These are phyloP conservation scores for Rhodotorula sp. DNA, from an alignment of 1,284 basidiomycete species.

Conservation along the genomic window DNA sequence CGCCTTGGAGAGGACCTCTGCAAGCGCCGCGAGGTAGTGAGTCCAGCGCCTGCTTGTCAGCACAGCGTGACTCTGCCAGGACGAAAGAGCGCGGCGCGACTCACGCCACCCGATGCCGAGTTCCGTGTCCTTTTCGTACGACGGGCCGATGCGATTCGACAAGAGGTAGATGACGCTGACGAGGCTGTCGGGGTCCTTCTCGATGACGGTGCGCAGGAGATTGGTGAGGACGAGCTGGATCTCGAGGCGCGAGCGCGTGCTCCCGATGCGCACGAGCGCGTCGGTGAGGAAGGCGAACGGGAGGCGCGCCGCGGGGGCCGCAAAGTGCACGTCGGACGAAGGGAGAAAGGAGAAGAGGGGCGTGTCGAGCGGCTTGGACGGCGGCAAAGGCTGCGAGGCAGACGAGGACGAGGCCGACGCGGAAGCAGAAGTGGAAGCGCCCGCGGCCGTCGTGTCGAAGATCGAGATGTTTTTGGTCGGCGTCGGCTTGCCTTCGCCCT, in stretches of 20 bases:
- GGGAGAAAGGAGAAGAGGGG: conserved; percentile 50
- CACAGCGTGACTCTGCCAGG: not conserved
- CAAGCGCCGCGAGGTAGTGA: conserved; percentile 42
- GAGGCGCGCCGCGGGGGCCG: conserved; percentile 46
- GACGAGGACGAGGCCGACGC: not conserved
- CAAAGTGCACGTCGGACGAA: conserved; percentile 33
- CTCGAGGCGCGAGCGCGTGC: conserved; percentile 76
- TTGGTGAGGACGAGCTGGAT: conserved; percentile 83
- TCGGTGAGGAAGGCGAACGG: conserved; percentile 82
- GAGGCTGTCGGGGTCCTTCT: conserved; percentile 69
- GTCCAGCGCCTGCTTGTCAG: not conserved
- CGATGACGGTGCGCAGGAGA: conserved; percentile 67
- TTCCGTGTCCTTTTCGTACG: conserved; percentile 51
- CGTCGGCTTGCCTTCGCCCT: conserved; percentile 18
- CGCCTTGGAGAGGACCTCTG: conserved; percentile 69
- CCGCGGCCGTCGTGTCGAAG: conserved; percentile 28
- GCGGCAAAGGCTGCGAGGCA: not conserved
- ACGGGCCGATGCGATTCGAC: conserved; percentile 78
- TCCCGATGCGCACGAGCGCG: conserved; percentile 68
- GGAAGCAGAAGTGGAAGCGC: not conserved
- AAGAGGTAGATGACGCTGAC: conserved; percentile 83
- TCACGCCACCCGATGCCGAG: conserved; percentile 50
- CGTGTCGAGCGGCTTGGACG: conserved; percentile 42
- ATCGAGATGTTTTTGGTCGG: conserved; percentile 26
- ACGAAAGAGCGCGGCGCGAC: not conserved